Percentiles rank a stretch among this genome's conserved stretches.
These are phyloP conservation scores for Cladorrhinum sp. DNA, from an alignment of 2,329 filamentous ascomycete genomes.

Conservation along the genomic window DNA sequence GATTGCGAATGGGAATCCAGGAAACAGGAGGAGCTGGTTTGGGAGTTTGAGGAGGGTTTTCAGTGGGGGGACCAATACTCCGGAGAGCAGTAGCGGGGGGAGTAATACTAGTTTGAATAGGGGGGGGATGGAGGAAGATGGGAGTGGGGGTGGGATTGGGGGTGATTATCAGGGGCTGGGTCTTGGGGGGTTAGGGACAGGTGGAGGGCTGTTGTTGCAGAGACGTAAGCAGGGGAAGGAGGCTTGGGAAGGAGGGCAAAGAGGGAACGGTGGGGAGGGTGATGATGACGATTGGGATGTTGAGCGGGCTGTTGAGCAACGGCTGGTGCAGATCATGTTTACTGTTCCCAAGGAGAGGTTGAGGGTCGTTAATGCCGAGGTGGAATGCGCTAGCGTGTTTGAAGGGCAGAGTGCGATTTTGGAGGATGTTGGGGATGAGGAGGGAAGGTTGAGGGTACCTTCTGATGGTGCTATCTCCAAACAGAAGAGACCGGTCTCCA, in stretches of 20 bases:
- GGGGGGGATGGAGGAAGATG: slow-evolving; percentile 26
- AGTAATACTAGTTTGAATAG: slow-evolving; percentile 14
- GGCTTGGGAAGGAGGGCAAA: slow-evolving; percentile 52
- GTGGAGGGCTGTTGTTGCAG: slow-evolving; percentile 45
- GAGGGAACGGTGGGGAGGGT: slow-evolving; percentile 48
- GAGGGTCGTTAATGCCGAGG: slow-evolving; percentile 81
- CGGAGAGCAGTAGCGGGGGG: slow-evolving; percentile 23
- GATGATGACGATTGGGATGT: slow-evolving; percentile 66
- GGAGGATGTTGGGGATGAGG: slow-evolving; percentile 35
- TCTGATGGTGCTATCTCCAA: not conserved
- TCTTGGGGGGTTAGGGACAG: slow-evolving; percentile 25
- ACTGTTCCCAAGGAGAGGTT: slow-evolving; percentile 85
- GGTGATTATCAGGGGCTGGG: slow-evolving; percentile 25
- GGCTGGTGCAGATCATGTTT: slow-evolving; percentile 82
- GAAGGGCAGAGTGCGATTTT: slow-evolving; percentile 35
- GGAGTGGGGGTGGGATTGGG: slow-evolving; percentile 31
- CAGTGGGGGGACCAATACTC: slow-evolving; percentile 41
- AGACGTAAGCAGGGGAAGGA: slow-evolving; percentile 50
- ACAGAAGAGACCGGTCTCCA: slow-evolving; percentile 6
- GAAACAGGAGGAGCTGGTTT: slow-evolving; percentile 57
- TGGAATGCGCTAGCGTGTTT: slow-evolving; percentile 32
- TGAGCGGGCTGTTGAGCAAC: slow-evolving; percentile 66
- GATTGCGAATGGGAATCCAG: too few relatives aligned
- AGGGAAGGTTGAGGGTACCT: slow-evolving; percentile 1
- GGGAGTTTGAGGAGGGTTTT: slow-evolving; percentile 66